phyloP scores from a whole-genome alignment of 805 yeast genomes.

The Lipomyces lipofer region DNA sequence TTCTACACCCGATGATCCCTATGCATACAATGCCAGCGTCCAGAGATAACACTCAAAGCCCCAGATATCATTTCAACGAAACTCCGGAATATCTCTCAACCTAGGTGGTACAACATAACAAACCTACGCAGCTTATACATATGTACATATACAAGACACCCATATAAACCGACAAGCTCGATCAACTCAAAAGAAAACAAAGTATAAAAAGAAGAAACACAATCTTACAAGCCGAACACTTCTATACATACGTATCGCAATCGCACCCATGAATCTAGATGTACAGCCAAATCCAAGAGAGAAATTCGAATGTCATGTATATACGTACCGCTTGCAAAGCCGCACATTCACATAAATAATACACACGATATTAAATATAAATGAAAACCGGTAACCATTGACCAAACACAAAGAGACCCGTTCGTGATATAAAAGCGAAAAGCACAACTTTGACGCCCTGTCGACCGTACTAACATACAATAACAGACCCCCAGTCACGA shows the following conservation, averaged over 20 bases:
- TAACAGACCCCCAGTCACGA: neutral
- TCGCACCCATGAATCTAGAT: conserved; percentile 3
- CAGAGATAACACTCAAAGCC: no score
- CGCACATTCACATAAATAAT: neutral
- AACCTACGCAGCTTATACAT: no score
- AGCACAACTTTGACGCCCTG: neutral
- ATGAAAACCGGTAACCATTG: neutral
- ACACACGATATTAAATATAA: neutral
- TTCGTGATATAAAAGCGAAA: neutral
- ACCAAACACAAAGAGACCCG: neutral
- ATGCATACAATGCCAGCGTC: no score
- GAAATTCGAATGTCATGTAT: neutral
- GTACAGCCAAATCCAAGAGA: conserved; percentile 2
- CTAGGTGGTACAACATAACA: no score
- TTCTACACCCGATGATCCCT: no score
- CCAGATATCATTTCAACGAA: no score
- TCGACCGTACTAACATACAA: neutral
- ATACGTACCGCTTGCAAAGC: neutral
- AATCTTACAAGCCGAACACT: no score
- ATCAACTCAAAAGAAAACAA: neutral
- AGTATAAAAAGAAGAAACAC: neutral
- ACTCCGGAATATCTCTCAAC: no score
- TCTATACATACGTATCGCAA: neutral
- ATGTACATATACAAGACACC: no score
- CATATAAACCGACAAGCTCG: neutral